Evolutionary conservation across 768 basidiomycete genomes (phyloP).

Genomic region (Podaxis carcinomalis): DNA sequence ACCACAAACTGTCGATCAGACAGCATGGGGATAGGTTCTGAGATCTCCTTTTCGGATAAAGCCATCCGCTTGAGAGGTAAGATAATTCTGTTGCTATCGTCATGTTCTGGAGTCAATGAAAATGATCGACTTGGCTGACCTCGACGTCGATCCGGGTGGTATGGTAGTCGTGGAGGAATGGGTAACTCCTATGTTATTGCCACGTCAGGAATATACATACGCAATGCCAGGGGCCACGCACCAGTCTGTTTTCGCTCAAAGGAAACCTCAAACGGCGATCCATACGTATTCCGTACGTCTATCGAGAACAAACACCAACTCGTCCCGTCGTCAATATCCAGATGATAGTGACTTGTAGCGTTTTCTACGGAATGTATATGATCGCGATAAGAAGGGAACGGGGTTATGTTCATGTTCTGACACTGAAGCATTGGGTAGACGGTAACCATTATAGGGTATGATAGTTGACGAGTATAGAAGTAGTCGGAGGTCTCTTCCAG

Average conservation of each 20-base stretch:
- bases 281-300: slow-evolving; percentile 90
- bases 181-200: slow-evolving; percentile 30
- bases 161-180: slow-evolving; percentile 51
- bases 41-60: slow-evolving; percentile 53
- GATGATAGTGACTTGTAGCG: slow-evolving; percentile 22
- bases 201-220: background rate
- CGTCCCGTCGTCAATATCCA: slow-evolving; percentile 44
- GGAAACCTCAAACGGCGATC: slow-evolving; percentile 84
- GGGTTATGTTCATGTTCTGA: slow-evolving; percentile 74
- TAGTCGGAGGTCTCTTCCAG: slow-evolving; percentile 33
- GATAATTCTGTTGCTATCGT: slow-evolving; percentile 42
- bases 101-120: slow-evolving; percentile 2
- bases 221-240: slow-evolving; percentile 20
- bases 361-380: slow-evolving; percentile 18
- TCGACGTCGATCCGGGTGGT: slow-evolving; percentile 83
- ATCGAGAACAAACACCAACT: slow-evolving; percentile 86
- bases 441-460: slow-evolving; percentile 86
- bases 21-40: slow-evolving; percentile 74
- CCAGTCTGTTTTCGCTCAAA: slow-evolving; percentile 68
- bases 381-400: slow-evolving; percentile 43
- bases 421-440: slow-evolving; percentile 96
- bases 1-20: slow-evolving; percentile 92
- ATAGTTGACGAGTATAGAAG: slow-evolving; percentile 84
- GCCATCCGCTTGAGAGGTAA: slow-evolving; percentile 70
- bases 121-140: slow-evolving; percentile 40